phyloP scores from a whole-genome alignment of 306 rosid genomes.

The Cucurbita ficifolia region DNA sequence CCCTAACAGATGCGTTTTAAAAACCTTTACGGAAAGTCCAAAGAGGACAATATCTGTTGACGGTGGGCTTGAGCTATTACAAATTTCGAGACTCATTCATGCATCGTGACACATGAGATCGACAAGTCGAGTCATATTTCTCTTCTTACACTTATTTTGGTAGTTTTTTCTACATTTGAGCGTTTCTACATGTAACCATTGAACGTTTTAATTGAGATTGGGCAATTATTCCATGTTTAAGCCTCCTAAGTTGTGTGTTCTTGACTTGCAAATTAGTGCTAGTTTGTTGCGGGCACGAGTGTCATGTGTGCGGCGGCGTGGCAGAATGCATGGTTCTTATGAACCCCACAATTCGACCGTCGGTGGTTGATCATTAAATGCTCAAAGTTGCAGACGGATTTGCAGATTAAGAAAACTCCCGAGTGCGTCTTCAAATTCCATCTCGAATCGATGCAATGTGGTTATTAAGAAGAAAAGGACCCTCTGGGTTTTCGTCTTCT shows the following conservation, averaged over 20 bases:
- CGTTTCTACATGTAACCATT: too few relatives aligned
- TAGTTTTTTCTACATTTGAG: too few relatives aligned
- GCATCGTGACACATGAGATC: too few relatives aligned
- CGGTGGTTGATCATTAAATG: background rate
- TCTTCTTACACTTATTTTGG: too few relatives aligned
- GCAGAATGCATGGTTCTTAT: background rate
- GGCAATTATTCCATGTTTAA: background rate
- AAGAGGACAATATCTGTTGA: too few relatives aligned
- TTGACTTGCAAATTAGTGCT: background rate
- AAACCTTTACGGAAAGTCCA: too few relatives aligned
- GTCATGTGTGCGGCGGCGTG: background rate
- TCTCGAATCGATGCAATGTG: slow-evolving; percentile 23
- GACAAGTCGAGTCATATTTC: too few relatives aligned
- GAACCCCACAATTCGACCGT: background rate
- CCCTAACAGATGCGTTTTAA: too few relatives aligned
- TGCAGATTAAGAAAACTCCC: background rate
- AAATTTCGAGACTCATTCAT: too few relatives aligned
- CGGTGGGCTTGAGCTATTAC: too few relatives aligned
- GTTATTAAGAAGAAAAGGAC: slow-evolving; percentile 45
- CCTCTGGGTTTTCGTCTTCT: slow-evolving; percentile 59
- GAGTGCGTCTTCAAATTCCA: background rate
- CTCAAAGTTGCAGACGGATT: background rate
- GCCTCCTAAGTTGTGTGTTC: too few relatives aligned
- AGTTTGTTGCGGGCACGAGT: background rate
- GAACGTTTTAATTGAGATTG: background rate